A percentile compares a stretch with the other conserved stretches of the same genome.
Evolutionary conservation across 2,329 filamentous ascomycete genomes (phyloP).

Genomic region (Exophiala xenobiotica): DNA sequence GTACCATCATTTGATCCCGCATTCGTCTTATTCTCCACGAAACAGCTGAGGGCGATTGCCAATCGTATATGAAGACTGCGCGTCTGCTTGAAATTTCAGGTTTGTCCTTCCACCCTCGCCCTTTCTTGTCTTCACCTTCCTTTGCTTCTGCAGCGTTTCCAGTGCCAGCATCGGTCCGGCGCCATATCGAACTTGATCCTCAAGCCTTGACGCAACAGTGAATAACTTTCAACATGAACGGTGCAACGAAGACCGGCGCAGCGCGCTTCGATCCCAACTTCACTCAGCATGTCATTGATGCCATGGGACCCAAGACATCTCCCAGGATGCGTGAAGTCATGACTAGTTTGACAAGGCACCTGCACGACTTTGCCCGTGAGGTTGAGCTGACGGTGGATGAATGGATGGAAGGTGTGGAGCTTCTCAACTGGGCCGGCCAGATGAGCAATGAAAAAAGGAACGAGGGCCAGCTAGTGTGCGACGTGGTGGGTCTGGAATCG

Average conservation of each 20-base stretch:
- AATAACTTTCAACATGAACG: slow-evolving; percentile 14
- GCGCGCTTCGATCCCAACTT: slow-evolving; percentile 46
- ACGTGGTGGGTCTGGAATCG: slow-evolving; percentile 60
- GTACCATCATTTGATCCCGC: neutral
- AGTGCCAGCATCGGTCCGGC: too few relatives aligned
- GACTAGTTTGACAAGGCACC: slow-evolving; percentile 52
- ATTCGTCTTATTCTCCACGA: too few relatives aligned
- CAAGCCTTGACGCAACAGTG: too few relatives aligned
- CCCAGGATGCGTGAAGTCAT: slow-evolving; percentile 66
- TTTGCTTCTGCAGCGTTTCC: too few relatives aligned
- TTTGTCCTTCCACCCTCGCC: too few relatives aligned
- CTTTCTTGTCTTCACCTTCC: too few relatives aligned
- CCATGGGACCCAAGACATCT: slow-evolving; percentile 69
- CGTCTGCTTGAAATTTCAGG: too few relatives aligned
- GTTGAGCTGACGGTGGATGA: slow-evolving; percentile 59
- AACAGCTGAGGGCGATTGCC: neutral
- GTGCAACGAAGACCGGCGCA: slow-evolving; percentile 8
- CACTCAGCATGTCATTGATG: slow-evolving; percentile 71
- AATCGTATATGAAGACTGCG: neutral
- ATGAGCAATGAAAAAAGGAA: slow-evolving; percentile 64
- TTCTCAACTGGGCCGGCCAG: slow-evolving; percentile 62
- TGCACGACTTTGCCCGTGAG: slow-evolving; percentile 61
- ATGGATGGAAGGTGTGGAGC: slow-evolving; percentile 56
- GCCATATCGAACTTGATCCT: too few relatives aligned
- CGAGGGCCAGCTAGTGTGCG: slow-evolving; percentile 61